Conservation (phyloP, 2,329 filamentous ascomycete genomes). For the Helotiales sp. region DNA sequence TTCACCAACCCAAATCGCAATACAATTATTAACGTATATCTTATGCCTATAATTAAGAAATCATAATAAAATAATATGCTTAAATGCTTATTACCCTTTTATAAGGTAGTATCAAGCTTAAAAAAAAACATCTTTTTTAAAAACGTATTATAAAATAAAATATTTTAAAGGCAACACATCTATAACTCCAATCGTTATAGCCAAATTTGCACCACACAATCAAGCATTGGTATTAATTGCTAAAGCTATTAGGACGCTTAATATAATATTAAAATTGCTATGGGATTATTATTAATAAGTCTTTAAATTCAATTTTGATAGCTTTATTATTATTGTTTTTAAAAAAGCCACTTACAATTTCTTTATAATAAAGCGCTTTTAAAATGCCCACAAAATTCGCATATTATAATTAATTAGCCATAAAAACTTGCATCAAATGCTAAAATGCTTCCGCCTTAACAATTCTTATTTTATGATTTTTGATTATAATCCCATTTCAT, state of each 20-base stretch:
- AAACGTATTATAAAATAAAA: neutral
- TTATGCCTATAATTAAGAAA: neutral
- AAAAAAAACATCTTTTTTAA: conserved; percentile 6
- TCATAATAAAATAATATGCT: neutral
- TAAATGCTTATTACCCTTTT: neutral
- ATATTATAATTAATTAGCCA: conserved; percentile 5
- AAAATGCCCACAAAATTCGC: neutral
- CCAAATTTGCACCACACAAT: neutral
- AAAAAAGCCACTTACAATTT: neutral
- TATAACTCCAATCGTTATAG: neutral
- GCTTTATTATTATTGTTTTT: conserved; percentile 4
- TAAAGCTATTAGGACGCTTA: too few species aligned
- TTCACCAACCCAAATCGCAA: neutral
- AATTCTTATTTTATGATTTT: conserved; percentile 2
- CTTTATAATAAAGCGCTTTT: conserved; percentile 5
- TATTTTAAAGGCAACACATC: neutral
- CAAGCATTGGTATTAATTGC: neutral
- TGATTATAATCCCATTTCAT: conserved; percentile 5
- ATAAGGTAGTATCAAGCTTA: neutral
- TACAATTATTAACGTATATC: neutral
- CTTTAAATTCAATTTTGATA: too few species aligned
- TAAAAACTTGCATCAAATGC: conserved; percentile 11
- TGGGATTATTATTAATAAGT: too few species aligned
- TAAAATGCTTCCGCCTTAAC: conserved; percentile 1
- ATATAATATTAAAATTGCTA: too few species aligned